A percentile compares a stretch with the other conserved stretches of the same genome.
These are phyloP conservation scores for Corylus americana DNA, from an alignment of 306 rosid species.

Conservation along the genomic window DNA sequence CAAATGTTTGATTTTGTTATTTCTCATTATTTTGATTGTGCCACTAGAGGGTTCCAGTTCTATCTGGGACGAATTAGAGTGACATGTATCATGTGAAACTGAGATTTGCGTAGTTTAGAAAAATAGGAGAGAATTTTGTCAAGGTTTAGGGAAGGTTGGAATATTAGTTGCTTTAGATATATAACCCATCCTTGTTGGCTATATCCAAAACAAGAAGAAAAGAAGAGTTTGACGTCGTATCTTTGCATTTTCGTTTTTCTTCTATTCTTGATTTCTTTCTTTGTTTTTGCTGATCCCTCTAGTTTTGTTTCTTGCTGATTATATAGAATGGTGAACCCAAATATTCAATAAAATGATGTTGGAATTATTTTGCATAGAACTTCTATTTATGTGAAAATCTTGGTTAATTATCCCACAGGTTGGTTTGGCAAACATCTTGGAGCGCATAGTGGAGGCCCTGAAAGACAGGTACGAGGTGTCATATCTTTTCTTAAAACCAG, in stretches of 20 bases:
- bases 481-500: slow-evolving; percentile 77
- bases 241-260: too few species aligned
- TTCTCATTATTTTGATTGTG: not conserved
- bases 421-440: slow-evolving; percentile 96
- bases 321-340: not conserved
- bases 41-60: not conserved
- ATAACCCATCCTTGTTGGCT: not conserved
- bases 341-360: not conserved
- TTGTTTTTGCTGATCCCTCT: too few species aligned
- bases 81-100: not conserved
- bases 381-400: slow-evolving; percentile 11
- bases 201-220: not conserved
- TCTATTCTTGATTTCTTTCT: too few species aligned
- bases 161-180: not conserved
- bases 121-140: not conserved
- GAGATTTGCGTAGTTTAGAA: not conserved
- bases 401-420: slow-evolving; percentile 44
- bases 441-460: slow-evolving; percentile 70
- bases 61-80: not conserved
- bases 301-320: not conserved
- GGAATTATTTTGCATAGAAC: not conserved
- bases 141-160: not conserved
- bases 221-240: not conserved
- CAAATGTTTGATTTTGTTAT: not conserved
- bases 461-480: slow-evolving; percentile 71